Evolutionary conservation across 371 early-diverging fungal species (phyloP).

Genomic region (Spiromyces aspiralis): DNA sequence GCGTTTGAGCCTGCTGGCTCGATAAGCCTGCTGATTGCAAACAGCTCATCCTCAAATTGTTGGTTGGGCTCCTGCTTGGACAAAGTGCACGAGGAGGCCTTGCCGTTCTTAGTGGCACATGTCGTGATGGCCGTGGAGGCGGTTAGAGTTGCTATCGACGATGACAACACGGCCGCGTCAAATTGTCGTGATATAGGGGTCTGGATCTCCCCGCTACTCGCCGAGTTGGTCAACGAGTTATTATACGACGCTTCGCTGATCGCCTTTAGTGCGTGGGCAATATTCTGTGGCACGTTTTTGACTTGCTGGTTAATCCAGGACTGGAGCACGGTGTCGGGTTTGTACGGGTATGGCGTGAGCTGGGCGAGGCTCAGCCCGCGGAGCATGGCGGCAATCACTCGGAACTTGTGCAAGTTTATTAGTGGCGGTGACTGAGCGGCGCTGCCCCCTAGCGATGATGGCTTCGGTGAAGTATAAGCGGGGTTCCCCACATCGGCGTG

Average conservation of each 20-base stretch:
- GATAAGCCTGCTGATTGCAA: neutral
- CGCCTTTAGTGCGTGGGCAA: neutral
- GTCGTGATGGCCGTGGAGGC: neutral
- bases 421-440: conserved; percentile 25
- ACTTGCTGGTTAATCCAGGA: neutral
- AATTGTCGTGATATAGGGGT: neutral
- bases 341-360: neutral
- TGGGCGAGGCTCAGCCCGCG: conserved; percentile 22
- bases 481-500: conserved; percentile 29
- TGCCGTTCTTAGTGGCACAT: neutral
- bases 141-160: too few species aligned
- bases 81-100: too few species aligned
- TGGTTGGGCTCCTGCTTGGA: neutral
- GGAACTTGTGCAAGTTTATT: conserved; percentile 29
- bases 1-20: too few species aligned
- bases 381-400: conserved; percentile 24
- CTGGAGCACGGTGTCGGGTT: neutral
- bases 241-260: neutral
- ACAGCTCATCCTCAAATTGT: neutral
- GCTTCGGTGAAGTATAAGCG: conserved; percentile 23
- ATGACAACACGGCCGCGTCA: neutral
- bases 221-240: neutral
- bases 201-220: neutral
- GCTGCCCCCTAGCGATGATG: conserved; percentile 7
- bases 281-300: neutral